Evolutionary conservation across 352 stramenopile species (phyloP), one percentile per base, ranked within the genome.

Genomic region (Pythium brachiatum): DNA sequence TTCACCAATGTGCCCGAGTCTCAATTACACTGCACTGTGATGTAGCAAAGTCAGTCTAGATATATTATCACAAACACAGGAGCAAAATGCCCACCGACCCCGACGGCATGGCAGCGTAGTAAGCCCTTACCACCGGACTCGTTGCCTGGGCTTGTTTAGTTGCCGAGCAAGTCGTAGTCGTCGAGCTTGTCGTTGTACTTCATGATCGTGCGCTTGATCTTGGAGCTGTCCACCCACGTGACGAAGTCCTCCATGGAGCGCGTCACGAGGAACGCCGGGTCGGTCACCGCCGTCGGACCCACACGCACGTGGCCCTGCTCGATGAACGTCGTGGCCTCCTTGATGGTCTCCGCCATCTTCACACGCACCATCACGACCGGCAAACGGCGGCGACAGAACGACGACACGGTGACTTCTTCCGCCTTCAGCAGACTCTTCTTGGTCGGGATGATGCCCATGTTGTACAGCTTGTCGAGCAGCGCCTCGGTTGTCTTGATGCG

Each of bases 171-270:
- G 75, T 99, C 97, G 83, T 98, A 99, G 84, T 99, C 98, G 88
- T 99, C 98, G 50, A 99, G 79, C 73, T 99, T 99, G 77, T 99
- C 96, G 85, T 99, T 99, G 86, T 99, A 99, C 74, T 98, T 98
- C 78, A 96, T 93, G 71, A 99, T 97, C 60, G 90, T 96, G 77
- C 92, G 81, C 82, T 98, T 98, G 83, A 99, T 98, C 91, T 98
- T 98, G 60, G 93, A 98, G 69, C 84, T 95, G 70, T 98, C 93
- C 46, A 98, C 96, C 98, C 98, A 99, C 41, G 97, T 99, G 44
- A 99, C 94, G 78, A 99, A 99, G 84, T 99, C 98, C 81, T 99
- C 98, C 91, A 99, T 98, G 25, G 82, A 79, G 48, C 97, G 91
- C 13, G 96, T 99, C 15, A 99, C 97, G 18, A 99, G 78, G 72